A percentile compares a stretch with the other conserved stretches of the same genome.
Conservation (phyloP, 2,329 filamentous ascomycete genomes). For the Beauveria scarabaeidicola region DNA sequence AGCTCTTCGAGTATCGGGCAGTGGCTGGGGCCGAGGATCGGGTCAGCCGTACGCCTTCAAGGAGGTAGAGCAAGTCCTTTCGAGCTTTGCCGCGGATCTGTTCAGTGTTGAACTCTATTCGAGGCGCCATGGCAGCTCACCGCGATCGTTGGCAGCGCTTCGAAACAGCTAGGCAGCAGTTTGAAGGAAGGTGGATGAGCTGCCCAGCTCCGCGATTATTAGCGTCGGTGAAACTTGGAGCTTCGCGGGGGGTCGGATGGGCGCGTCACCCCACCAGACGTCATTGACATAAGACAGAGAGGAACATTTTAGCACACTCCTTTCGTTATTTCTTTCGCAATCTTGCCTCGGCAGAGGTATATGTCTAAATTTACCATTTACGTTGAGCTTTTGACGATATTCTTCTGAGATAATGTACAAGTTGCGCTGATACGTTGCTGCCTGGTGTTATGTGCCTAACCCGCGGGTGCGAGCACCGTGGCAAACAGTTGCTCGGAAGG, state of each 20-base stretch:
- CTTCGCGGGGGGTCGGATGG: background rate
- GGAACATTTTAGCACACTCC: background rate
- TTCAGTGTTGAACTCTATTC: conserved; percentile 62
- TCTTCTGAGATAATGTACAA: background rate
- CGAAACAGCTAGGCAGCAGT: conserved; percentile 14
- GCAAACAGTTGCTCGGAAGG: background rate
- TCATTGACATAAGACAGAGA: background rate
- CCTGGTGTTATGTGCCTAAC: background rate
- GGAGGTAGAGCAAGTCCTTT: conserved; percentile 79
- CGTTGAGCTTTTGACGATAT: background rate
- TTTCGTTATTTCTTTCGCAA: background rate
- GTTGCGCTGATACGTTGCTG: background rate
- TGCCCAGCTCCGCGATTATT: background rate
- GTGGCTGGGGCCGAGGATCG: conserved; percentile 1
- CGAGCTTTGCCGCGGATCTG: conserved; percentile 74
- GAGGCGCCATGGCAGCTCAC: conserved; percentile 59
- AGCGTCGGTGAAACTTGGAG: conserved; percentile 11
- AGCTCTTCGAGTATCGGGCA: conserved; percentile 8
- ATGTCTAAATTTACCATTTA: background rate
- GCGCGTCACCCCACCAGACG: conserved; percentile 5
- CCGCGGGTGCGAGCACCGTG: background rate
- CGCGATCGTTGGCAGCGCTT: conserved; percentile 18
- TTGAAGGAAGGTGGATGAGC: conserved; percentile 3
- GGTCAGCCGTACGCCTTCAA: conserved; percentile 69
- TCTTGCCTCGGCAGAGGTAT: too few species aligned